Conservation (phyloP, 495 filamentous ascomycete species). For the Aspergillus funiculosus region DNA sequence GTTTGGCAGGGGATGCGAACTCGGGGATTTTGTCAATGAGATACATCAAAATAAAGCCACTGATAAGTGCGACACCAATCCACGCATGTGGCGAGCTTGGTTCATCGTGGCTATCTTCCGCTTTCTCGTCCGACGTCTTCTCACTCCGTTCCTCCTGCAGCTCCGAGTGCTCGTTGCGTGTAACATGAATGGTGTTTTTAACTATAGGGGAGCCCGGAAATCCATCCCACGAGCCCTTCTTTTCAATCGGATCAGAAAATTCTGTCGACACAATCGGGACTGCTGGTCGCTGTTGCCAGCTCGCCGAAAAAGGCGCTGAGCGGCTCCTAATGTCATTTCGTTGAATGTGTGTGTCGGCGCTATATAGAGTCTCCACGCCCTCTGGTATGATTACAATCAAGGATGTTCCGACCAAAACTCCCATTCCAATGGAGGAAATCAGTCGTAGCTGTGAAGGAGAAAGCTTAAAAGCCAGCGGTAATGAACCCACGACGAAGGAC, state of each 20-base stretch:
- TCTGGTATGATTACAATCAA: constrained; percentile 97
- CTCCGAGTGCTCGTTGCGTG: constrained; percentile 10
- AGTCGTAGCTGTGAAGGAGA: constrained; percentile 84
- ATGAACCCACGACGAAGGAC: constrained; percentile 89
- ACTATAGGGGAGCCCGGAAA: background rate
- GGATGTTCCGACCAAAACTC: constrained; percentile 88
- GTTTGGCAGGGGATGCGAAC: constrained; percentile 54
- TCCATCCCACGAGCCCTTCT: constrained; percentile 1
- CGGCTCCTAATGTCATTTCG: constrained; percentile 32
- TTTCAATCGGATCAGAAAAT: constrained; percentile 7
- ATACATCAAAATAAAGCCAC: constrained; percentile 95
- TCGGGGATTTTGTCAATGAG: constrained; percentile 84
- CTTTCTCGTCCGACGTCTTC: constrained; percentile 32
- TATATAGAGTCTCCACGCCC: constrained; percentile 86
- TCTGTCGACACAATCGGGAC: constrained; percentile 18
- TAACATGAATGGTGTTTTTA: constrained; percentile 5
- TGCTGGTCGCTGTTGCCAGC: constrained; percentile 28
- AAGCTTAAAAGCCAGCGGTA: constrained; percentile 84
- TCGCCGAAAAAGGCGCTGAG: constrained; percentile 20
- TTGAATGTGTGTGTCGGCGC: constrained; percentile 38
- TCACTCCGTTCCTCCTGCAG: constrained; percentile 26
- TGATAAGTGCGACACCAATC: constrained; percentile 79
- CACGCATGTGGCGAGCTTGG: constrained; percentile 57
- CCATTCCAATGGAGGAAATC: constrained; percentile 89
- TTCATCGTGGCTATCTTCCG: constrained; percentile 32